Base-by-base conservation (phyloP, 2,329 filamentous ascomycete species). In the Ophiosphaerella korrae region DNA sequence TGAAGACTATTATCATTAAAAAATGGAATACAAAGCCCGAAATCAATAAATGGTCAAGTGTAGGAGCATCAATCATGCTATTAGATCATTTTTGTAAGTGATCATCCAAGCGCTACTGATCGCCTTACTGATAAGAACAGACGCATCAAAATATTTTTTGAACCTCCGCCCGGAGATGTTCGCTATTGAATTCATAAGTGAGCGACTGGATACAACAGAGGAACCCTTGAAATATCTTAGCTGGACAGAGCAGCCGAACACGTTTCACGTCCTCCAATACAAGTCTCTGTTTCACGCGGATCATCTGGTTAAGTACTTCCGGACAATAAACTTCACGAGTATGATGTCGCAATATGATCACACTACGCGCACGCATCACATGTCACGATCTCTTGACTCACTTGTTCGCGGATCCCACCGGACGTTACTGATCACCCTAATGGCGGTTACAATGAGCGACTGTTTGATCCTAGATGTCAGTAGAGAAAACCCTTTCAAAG, bases 281-380 rank as follows among this genome's bases (percentile, higher is more conserved):
- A 85, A 90, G 0, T 95, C 88, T 66, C 79, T 97, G 0, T 96
- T 97, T 63, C 85, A 82, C 16, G 82, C 87, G 0, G 81, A 86
- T 0, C 84, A 85, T 1, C 76, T 96, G 2, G 87, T 96, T 2
- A 86, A 85, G 0, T 96, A 92, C 69, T 97, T 97, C 70, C 87
- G 93, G 14, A 85, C 90, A 3, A 87, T 96, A 65, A 97, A 96
- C 68, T 91, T 94, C 64, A 85, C 89, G 0, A 83, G 83, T 13
- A 97, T 97, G 93, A 90, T 87, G 59, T 84, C 86, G 50, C 84
- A 88, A 13, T 92, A 87, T 62, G 89, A 94, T 64, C 58, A 63
- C 11, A 67, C 70, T 3, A 60, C 65, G 26, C 66, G 66, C 14
- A 63, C 58, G 5, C 54, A 55, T 7, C 63, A 69, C 16, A 63